Evolutionary conservation across 371 early-diverging fungal species (phyloP), one percentile per base, ranked within the genome.

Genomic region (Choanephora cucurbitarum): DNA sequence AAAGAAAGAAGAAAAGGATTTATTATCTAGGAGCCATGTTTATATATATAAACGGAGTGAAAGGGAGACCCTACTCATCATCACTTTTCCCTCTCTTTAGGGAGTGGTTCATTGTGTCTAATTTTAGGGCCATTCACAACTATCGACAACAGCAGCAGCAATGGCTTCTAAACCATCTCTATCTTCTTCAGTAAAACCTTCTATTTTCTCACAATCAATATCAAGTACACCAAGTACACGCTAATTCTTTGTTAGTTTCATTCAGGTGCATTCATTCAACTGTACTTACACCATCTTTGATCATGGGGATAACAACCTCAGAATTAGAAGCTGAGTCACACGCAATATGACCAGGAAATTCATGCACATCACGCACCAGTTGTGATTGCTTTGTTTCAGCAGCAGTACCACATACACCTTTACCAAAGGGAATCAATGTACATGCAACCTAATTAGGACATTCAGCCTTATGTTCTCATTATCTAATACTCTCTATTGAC

Each of bases 331-430:
- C 89, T 13, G 91, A 79, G 70, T 96, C 96, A 60, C 96, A 96
- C 1, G 95, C 93, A 69, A 96, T 96, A 75, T 96, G 96, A 18
- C 93, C 94, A 7, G 88, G 85, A 55, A 93, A 94, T 39, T 77
- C 75, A 66, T 92, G 90, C 22, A 94, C 94, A 62, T 96, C 87
- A 49, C 69, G 59, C 39, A 96, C 87, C 3, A 94, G 56, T 50
- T 86, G 73, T 0, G 90, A 79, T 52, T 65, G 10, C 22, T 68
- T 63, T 33, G 69, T 70, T 3, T 55, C 52, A 5, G 93, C 93
- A 1, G 90, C 89, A 3, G 89, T 79, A n/a, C 95, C 96, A 72
- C 94, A 94, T 11, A 96, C 96, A 17, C 96, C 96, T 33, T 84
- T 83, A 18, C 92, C 91, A 49, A 91, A 81, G 7, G 75, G 81